These are phyloP conservation scores for Chondrus crispus DNA, from an alignment of 23 red algal species.

Conservation along the genomic window DNA sequence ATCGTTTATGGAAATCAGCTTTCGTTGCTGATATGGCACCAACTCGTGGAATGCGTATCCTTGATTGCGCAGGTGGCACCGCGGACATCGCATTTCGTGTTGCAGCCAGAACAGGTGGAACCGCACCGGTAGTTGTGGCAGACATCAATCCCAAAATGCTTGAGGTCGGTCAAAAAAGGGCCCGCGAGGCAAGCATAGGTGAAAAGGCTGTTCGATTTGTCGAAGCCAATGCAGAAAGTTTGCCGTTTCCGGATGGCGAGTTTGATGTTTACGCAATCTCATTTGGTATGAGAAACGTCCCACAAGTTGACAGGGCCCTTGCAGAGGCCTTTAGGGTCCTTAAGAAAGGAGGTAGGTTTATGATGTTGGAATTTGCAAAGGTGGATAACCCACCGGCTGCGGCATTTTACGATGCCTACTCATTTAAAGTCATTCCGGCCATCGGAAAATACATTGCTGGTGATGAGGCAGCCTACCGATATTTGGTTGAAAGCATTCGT, in stretches of 20 bases:
- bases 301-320: conserved; percentile 52
- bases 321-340: conserved; percentile 89
- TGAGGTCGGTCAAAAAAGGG: conserved; percentile 4
- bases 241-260: conserved; percentile 48
- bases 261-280: conserved; percentile 94
- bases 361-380: conserved; percentile 94
- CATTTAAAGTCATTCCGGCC: conserved; percentile 74
- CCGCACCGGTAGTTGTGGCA: not conserved
- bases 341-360: conserved; percentile 79
- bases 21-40: conserved; percentile 69
- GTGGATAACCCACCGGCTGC: conserved; percentile 45
- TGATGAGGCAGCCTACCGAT: conserved; percentile 74
- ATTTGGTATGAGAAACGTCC: conserved; percentile 97
- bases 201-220: conserved; percentile 28
- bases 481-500: conserved; percentile 95
- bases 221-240: conserved; percentile 62
- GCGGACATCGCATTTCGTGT: conserved; percentile 90
- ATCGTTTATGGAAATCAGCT: conserved; percentile 85
- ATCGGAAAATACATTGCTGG: conserved; percentile 70
- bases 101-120: not conserved
- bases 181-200: not conserved
- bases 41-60: conserved; percentile 35
- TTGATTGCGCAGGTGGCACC: conserved; percentile 92
- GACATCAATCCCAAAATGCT: conserved; percentile 81
- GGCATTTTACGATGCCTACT: conserved; percentile 85